These are phyloP conservation scores for Candida sojae DNA, from an alignment of 1,139 yeast genomes.

Conservation along the genomic window DNA sequence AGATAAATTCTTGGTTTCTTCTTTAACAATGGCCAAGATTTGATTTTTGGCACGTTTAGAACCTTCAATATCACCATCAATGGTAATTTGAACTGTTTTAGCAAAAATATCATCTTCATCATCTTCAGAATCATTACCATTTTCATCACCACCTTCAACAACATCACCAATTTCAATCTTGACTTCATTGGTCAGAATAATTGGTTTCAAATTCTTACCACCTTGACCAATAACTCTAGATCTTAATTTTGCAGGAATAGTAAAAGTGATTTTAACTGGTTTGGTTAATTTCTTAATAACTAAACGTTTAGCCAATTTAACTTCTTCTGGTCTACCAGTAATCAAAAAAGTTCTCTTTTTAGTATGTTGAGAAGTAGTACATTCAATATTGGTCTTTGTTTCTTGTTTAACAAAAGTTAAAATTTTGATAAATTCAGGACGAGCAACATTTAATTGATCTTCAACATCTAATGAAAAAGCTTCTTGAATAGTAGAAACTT, in stretches of 20 bases:
- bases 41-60: slow-evolving; percentile 70
- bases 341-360: slow-evolving; percentile 85
- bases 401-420: slow-evolving; percentile 61
- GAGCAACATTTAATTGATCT: slow-evolving; percentile 63
- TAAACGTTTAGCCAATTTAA: slow-evolving; percentile 72
- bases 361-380: slow-evolving; percentile 76
- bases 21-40: slow-evolving; percentile 73
- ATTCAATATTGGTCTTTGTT: slow-evolving; percentile 73
- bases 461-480: slow-evolving; percentile 71
- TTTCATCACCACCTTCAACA: slow-evolving; percentile 22
- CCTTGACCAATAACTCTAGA: slow-evolving; percentile 86
- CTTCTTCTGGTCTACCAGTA: slow-evolving; percentile 72
- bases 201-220: slow-evolving; percentile 81
- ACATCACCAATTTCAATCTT: slow-evolving; percentile 67
- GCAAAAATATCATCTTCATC: slow-evolving; percentile 52
- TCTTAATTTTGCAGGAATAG: slow-evolving; percentile 78
- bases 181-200: slow-evolving; percentile 69
- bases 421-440: slow-evolving; percentile 65
- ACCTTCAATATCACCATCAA: slow-evolving; percentile 88
- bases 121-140: slow-evolving; percentile 14
- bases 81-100: slow-evolving; percentile 56
- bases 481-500: slow-evolving; percentile 58
- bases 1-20: slow-evolving; percentile 64
- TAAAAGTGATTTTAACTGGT: slow-evolving; percentile 62
- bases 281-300: slow-evolving; percentile 77